Conservation (phyloP, 2,329 filamentous ascomycete species). For the Chrysosporium keratinophilum region DNA sequence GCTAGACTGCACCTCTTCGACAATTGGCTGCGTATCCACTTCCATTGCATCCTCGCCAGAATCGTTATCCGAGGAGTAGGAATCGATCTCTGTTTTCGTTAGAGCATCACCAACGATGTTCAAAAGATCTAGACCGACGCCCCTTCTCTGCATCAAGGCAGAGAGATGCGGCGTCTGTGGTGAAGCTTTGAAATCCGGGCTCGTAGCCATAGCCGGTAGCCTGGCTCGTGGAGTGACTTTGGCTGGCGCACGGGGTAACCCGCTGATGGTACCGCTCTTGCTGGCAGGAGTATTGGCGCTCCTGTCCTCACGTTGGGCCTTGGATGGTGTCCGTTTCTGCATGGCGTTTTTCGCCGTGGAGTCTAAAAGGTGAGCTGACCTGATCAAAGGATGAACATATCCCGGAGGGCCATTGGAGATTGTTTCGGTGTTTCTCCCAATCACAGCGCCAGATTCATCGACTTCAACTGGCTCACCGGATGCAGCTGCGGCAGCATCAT, state of each 20-base stretch:
- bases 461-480: conserved; percentile 74
- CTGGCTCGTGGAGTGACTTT: neutral
- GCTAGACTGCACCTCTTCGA: conserved; percentile 18
- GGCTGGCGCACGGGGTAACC: neutral
- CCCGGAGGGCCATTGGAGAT: conserved; percentile 33
- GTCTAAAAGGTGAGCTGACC: conserved; percentile 42
- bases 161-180: conserved; percentile 57
- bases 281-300: conserved; percentile 7
- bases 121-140: conserved; percentile 51
- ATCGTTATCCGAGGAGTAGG: conserved; percentile 33
- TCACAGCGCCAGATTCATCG: conserved; percentile 46
- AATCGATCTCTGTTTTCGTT: conserved; percentile 31
- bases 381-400: conserved; percentile 53
- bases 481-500: conserved; percentile 82
- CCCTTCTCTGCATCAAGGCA: conserved; percentile 51
- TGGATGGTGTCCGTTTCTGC: conserved; percentile 19
- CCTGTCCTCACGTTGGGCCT: conserved; percentile 11
- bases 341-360: conserved; percentile 16
- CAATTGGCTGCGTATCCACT: conserved; percentile 16
- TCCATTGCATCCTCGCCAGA: conserved; percentile 28
- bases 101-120: conserved; percentile 49
- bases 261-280: conserved; percentile 11
- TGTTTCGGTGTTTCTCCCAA: conserved; percentile 31
- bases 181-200: conserved; percentile 44
- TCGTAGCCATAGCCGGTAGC: conserved; percentile 1